These are phyloP conservation scores for Amphibolis antarctica DNA, from an alignment of 106 monocot genomes.

Conservation along the genomic window DNA sequence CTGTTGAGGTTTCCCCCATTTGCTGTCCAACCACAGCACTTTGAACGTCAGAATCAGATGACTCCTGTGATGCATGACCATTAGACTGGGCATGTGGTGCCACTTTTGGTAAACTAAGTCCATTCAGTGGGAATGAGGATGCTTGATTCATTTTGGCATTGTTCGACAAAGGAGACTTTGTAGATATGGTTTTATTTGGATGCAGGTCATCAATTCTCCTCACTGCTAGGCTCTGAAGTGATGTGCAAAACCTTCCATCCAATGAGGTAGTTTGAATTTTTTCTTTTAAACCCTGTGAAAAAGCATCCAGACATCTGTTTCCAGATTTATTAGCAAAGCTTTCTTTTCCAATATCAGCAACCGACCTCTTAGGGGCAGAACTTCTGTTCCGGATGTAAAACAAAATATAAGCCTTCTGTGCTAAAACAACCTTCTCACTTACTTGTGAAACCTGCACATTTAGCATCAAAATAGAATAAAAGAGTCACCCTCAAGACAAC, in stretches of 20 bases:
- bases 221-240: no score
- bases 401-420: slow-evolving; percentile 90
- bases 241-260: slow-evolving; percentile 13
- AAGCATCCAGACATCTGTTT: slow-evolving; percentile 10
- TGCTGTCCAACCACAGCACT: background rate
- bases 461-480: background rate
- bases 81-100: slow-evolving; percentile 15
- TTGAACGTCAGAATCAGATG: background rate
- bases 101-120: background rate
- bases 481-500: background rate
- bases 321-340: slow-evolving; percentile 24
- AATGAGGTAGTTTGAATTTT: slow-evolving; percentile 1
- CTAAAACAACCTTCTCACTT: slow-evolving; percentile 79
- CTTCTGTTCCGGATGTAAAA: slow-evolving; percentile 85
- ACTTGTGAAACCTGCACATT: slow-evolving; percentile 74
- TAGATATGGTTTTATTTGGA: background rate
- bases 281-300: slow-evolving; percentile 2
- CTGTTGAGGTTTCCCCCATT: background rate
- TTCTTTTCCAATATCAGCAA: slow-evolving; percentile 21
- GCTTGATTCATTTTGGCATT: background rate
- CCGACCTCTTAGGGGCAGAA: slow-evolving; percentile 24
- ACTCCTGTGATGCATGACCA: slow-evolving; percentile 8
- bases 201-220: slow-evolving; percentile 1
- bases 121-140: background rate
- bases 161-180: background rate